Evolutionary conservation across 108 stramenopile species (phyloP).

Genomic region (Mayamaea pseudoterrestris): DNA sequence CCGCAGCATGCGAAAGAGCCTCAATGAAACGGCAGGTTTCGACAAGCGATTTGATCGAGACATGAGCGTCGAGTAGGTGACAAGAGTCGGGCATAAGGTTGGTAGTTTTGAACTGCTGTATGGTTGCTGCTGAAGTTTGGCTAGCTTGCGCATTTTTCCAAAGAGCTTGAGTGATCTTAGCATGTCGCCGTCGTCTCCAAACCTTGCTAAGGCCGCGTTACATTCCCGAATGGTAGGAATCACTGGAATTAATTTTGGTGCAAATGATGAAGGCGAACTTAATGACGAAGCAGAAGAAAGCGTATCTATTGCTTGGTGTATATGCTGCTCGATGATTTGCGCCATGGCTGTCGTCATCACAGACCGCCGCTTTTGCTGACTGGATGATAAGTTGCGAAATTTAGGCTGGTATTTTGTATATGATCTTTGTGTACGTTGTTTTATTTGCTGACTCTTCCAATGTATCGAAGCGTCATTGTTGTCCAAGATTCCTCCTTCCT

Average conservation of each 20-base stretch:
- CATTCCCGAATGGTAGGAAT: slow-evolving; percentile 43
- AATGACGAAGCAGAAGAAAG: no score
- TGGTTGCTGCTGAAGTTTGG: slow-evolving; percentile 13
- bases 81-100: slow-evolving; percentile 57
- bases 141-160: slow-evolving; percentile 66
- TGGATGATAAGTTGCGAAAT: no score
- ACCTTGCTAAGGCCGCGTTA: slow-evolving; percentile 66
- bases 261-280: no score
- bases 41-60: slow-evolving; percentile 62
- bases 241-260: background rate
- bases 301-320: slow-evolving; percentile 1
- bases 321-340: background rate
- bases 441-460: no score
- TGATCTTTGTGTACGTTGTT: no score
- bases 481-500: no score
- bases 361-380: no score
- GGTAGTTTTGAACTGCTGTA: slow-evolving; percentile 4
- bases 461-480: no score
- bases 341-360: background rate
- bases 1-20: slow-evolving; percentile 68
- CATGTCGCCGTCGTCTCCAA: slow-evolving; percentile 73
- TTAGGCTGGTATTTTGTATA: no score
- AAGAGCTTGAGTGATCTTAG: slow-evolving; percentile 68
- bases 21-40: slow-evolving; percentile 64
- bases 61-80: slow-evolving; percentile 84